Percentiles rank a stretch among this genome's conserved stretches.
phyloP scores from a whole-genome alignment of 1,139 yeast species.

The Diutina neorugosa region DNA sequence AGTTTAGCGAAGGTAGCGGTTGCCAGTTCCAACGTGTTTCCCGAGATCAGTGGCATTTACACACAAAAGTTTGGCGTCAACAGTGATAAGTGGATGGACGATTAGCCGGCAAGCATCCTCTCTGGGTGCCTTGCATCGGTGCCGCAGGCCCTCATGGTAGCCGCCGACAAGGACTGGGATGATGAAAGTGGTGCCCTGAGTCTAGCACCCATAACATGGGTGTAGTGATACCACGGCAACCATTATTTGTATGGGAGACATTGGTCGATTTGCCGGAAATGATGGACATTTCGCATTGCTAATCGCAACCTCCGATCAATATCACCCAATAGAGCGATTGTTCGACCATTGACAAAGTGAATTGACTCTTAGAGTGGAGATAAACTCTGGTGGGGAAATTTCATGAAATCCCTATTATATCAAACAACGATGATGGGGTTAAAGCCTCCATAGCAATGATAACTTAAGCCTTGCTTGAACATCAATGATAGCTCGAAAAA shows the following conservation, averaged over 20 bases:
- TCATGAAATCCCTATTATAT: too few species aligned
- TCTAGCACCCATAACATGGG: background rate
- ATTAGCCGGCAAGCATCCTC: background rate
- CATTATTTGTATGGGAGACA: background rate
- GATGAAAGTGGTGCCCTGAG: background rate
- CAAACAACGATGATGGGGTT: too few species aligned
- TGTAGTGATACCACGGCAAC: too few species aligned
- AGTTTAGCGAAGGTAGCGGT: constrained; percentile 10
- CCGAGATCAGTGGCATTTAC: background rate
- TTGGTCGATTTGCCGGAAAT: background rate
- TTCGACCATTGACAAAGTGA: too few species aligned
- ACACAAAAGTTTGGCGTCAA: background rate
- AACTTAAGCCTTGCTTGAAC: too few species aligned
- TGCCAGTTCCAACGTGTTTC: background rate
- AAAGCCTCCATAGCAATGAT: too few species aligned
- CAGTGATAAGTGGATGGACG: background rate
- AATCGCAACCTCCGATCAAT: too few species aligned
- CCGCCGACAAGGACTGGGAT: background rate
- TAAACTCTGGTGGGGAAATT: too few species aligned
- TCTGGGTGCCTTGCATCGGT: background rate
- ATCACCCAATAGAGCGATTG: too few species aligned
- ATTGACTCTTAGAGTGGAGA: too few species aligned
- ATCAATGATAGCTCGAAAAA: too few species aligned
- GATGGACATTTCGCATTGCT: background rate
- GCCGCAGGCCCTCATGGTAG: background rate